Conservation (phyloP, 176 grass and related monocot species). For the bread wheat (Triticum aestivum) region DNA sequence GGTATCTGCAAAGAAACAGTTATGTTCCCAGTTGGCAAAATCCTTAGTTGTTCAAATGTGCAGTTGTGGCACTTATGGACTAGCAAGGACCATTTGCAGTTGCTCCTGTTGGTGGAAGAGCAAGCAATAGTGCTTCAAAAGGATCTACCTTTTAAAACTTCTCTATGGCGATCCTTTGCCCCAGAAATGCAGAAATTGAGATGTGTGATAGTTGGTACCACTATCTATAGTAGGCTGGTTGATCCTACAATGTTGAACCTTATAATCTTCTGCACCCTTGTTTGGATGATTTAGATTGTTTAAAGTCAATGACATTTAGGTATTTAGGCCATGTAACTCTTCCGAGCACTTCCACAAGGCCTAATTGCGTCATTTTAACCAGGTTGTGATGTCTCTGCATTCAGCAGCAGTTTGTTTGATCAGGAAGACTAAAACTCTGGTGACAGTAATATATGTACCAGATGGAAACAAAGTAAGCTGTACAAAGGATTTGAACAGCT, state of each 20-base stretch:
- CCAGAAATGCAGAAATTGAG: conserved; percentile 41
- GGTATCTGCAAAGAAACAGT: conserved; percentile 50
- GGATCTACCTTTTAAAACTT: conserved; percentile 61
- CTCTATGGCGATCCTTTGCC: conserved; percentile 41
- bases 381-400: conserved; percentile 41
- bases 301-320: conserved; percentile 34
- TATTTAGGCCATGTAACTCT: conserved; percentile 49
- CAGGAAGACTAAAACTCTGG: neutral
- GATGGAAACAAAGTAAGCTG: neutral
- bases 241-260: conserved; percentile 43
- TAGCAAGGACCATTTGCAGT: conserved; percentile 45
- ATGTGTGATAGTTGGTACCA: conserved; percentile 36
- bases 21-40: conserved; percentile 41
- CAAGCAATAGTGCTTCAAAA: conserved; percentile 50
- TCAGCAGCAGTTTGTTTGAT: neutral
- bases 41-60: conserved; percentile 32
- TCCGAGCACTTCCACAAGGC: conserved; percentile 35
- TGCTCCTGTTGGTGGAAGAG: conserved; percentile 49
- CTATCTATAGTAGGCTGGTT: conserved; percentile 37
- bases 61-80: conserved; percentile 14
- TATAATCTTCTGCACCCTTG: conserved; percentile 45
- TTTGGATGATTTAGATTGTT: conserved; percentile 52
- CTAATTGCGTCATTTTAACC: neutral
- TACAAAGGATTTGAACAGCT: neutral
- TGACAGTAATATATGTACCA: neutral